Evolutionary conservation across 257 asterid genomes (phyloP).

Genomic region (Dorcoceras hygrometricum): DNA sequence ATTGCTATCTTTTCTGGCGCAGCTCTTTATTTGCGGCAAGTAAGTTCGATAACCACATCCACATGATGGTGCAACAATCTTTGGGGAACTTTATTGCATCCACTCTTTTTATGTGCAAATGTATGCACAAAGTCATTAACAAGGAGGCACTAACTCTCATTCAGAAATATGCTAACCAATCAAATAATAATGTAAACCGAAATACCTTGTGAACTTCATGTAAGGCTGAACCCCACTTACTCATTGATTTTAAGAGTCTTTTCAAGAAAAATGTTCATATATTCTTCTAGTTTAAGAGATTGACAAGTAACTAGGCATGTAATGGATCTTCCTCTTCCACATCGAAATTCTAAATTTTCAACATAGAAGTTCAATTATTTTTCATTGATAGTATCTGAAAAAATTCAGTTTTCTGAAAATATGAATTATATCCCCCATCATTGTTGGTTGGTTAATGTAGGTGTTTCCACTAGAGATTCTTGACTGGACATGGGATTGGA

Average conservation of each 20-base stretch:
- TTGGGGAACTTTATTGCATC: background rate
- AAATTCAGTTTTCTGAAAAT: background rate
- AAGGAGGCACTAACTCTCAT: background rate
- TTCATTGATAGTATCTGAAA: background rate
- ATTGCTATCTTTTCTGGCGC: constrained; percentile 52
- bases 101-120: background rate
- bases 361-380: background rate
- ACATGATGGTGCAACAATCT: background rate
- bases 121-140: background rate
- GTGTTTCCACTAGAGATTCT: background rate
- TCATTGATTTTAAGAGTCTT: background rate
- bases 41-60: constrained; percentile 33
- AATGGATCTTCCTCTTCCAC: background rate
- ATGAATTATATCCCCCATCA: too few species aligned
- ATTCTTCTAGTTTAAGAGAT: background rate
- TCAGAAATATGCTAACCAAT: background rate
- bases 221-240: background rate
- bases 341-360: background rate
- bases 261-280: background rate
- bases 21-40: constrained; percentile 71
- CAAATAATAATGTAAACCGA: too few species aligned
- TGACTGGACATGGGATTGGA: background rate
- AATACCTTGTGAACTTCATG: background rate
- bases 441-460: background rate
- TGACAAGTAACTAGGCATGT: background rate